These are phyloP conservation scores for Pleochaeta shiraiana DNA, from an alignment of 2,329 filamentous ascomycete species.

Conservation along the genomic window DNA sequence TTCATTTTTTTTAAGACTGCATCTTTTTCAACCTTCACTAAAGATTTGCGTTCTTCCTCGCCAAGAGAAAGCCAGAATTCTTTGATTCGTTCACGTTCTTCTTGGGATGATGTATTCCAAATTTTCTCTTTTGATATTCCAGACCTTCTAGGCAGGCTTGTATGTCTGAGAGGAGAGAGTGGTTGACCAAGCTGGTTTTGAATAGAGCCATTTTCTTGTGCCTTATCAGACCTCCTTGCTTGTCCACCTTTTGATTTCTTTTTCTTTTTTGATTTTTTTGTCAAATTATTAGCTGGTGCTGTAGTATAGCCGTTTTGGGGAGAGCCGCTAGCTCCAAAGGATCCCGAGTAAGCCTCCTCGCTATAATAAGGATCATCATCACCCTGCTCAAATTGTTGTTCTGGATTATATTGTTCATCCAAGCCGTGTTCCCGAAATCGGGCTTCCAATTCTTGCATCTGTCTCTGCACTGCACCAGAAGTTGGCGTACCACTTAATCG, in stretches of 20 bases:
- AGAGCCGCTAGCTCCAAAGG: conserved; percentile 17
- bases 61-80: conserved; percentile 93
- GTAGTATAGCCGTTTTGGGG: conserved; percentile 16
- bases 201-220: conserved; percentile 14
- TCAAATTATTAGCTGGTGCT: conserved; percentile 10
- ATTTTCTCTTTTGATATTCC: conserved; percentile 48
- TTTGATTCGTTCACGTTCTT: conserved; percentile 94
- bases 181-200: conserved; percentile 17
- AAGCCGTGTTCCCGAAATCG: conserved; percentile 15
- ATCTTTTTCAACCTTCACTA: conserved; percentile 98
- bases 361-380: conserved; percentile 34
- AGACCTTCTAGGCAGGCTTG: conserved; percentile 20
- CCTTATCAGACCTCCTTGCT: conserved; percentile 10
- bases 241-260: conserved; percentile 18
- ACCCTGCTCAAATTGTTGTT: conserved; percentile 22
- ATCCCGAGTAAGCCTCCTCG: conserved; percentile 27
- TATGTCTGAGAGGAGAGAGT: conserved; percentile 21
- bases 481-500: conserved; percentile 10
- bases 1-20: conserved; percentile 99
- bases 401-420: conserved; percentile 13
- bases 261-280: conserved; percentile 22
- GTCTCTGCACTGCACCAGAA: conserved; percentile 8
- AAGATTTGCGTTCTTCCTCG: conserved; percentile 81
- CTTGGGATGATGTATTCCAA: conserved; percentile 88
- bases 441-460: conserved; percentile 15